These are phyloP conservation scores for Chlorella sp. DNA, from an alignment of 139 green algal genomes.

Conservation along the genomic window DNA sequence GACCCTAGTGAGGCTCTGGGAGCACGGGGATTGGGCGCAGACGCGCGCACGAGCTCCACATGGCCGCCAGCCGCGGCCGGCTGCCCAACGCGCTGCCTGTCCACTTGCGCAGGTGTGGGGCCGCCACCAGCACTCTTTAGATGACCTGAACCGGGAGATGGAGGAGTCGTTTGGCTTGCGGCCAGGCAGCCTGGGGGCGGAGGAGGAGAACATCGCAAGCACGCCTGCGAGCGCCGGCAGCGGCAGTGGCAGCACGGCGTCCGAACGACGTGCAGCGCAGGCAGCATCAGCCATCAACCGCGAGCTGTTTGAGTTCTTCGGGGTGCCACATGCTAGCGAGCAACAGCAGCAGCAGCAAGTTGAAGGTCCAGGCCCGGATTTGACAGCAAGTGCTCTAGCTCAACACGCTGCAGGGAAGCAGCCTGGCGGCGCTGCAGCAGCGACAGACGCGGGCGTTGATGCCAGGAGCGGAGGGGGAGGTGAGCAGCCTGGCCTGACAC, in stretches of 20 bases:
- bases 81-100: background rate
- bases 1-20: too few species aligned
- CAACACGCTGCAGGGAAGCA: too few species aligned
- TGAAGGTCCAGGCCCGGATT: too few species aligned
- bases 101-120: too few species aligned
- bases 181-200: background rate
- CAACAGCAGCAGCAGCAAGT: background rate
- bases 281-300: background rate
- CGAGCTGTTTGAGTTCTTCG: constrained; percentile 5
- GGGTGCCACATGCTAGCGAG: background rate
- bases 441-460: too few species aligned
- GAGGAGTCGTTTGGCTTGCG: background rate
- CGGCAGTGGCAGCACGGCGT: background rate
- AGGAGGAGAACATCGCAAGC: background rate
- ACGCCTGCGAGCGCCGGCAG: background rate
- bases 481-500: constrained; percentile 34
- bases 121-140: too few species aligned
- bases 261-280: background rate
- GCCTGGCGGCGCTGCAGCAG: background rate
- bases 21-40: too few species aligned
- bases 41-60: too few species aligned
- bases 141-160: constrained; percentile 15
- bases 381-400: too few species aligned
- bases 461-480: background rate
- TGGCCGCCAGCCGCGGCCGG: too few species aligned